Evolutionary conservation across 2,329 filamentous ascomycete genomes (phyloP), one percentile per base, ranked within the genome.

Genomic region (Penicillium sclerotiorum): DNA sequence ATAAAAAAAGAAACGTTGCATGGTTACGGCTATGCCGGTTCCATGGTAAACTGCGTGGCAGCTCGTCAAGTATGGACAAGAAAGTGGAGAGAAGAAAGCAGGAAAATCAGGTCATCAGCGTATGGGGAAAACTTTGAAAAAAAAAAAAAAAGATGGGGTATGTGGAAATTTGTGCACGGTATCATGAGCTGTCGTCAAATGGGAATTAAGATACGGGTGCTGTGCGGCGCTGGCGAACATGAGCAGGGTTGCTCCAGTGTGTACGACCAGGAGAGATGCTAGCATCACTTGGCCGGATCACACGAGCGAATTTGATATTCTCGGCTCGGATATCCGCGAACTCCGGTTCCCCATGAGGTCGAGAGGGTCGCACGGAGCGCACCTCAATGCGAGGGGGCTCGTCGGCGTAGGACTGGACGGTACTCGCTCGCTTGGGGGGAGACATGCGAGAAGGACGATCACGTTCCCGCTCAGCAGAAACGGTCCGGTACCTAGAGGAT

Each of bases 381-480:
- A 57, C 46, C 35, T 66, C 61, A 44, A 61, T 55, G 11, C 60
- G 62, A 18, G 60, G 45, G 3, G 59, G 53, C 1, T 56, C 39
- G 22, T 66, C 66, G 3, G 57, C 5, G 2, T 55, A 40, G 41
- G 68, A 67, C 20, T 69, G 62, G 42, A 56, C 56, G 2, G 63
- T 70, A 22, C 47, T 64, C 36, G 67, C 66, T 20, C 68, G 61
- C 49, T 66, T 68, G 15, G 61, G 53, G 23, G 52, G 40, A 15
- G 56, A 44, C 27, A 37, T 60, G 62, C 11, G 52, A 37, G 15
- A 58, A 35, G 30, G 47, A 28, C 13, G 59, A 20, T 44, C 52
- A 30, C 61, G 61, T 13, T 67, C 64, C 4, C 59, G 62, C 9
- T 66, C 58, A 13, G 69, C 63, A 4, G 69, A 69, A 20, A 56